Conservation (phyloP, 2,329 filamentous ascomycete species). For the Piedraia hortae region DNA sequence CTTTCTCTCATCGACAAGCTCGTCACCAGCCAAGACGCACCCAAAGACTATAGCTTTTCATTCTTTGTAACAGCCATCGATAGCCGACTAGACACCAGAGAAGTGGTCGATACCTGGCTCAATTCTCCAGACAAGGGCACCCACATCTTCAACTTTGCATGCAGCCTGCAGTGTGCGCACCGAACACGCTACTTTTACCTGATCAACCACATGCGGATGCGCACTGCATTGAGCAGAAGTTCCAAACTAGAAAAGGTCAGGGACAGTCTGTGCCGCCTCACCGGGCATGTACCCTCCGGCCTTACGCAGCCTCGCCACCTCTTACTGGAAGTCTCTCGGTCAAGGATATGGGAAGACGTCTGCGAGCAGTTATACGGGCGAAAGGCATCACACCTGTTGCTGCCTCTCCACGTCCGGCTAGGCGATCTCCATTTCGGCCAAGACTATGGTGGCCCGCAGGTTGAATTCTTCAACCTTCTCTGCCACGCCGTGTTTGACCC, state of each 20-base stretch:
- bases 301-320: constrained; percentile 15
- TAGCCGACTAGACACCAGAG: constrained; percentile 44
- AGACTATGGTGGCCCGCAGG: constrained; percentile 83
- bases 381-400: constrained; percentile 52
- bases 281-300: no score
- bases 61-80: no score
- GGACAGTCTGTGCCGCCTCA: no score
- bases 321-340: constrained; percentile 18
- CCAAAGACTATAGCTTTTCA: no score
- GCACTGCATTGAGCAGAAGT: no score
- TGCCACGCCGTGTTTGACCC: constrained; percentile 57
- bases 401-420: constrained; percentile 68
- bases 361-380: constrained; percentile 78
- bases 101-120: constrained; percentile 47
- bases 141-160: constrained; percentile 58
- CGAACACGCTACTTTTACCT: constrained; percentile 65
- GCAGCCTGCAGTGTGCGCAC: constrained; percentile 44
- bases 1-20: constrained; percentile 1
- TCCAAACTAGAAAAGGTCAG: no score
- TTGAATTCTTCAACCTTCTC: constrained; percentile 77
- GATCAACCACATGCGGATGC: constrained; percentile 60
- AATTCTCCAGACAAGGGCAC: constrained; percentile 30
- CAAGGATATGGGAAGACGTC: constrained; percentile 16
- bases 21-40: no score
- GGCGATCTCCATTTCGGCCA: constrained; percentile 68